phyloP scores from a whole-genome alignment of 768 basidiomycete genomes.

The Gymnopilus junonius region DNA sequence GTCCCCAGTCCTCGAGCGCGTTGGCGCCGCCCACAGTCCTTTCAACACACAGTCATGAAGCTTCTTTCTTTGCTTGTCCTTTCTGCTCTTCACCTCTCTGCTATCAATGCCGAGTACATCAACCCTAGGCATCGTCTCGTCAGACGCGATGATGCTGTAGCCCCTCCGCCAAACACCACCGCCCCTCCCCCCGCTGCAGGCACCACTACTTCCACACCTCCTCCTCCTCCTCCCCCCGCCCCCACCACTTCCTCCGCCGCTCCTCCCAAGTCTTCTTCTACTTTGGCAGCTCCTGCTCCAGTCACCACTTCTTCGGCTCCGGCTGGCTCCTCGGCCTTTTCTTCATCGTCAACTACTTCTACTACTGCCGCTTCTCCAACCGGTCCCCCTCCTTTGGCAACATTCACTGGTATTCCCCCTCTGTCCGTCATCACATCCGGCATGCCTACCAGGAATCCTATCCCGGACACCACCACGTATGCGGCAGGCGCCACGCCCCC shows the following conservation, averaged over 20 bases:
- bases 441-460: conserved; percentile 58
- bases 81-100: conserved; percentile 43
- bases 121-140: conserved; percentile 42
- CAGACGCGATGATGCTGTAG: conserved; percentile 39
- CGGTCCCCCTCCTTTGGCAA: conserved; percentile 51
- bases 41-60: conserved; percentile 44
- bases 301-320: conserved; percentile 18
- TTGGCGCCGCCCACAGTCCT: conserved; percentile 26
- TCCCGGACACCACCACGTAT: conserved; percentile 56
- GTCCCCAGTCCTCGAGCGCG: conserved; percentile 14
- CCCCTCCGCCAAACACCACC: conserved; percentile 18
- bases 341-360: conserved; percentile 1
- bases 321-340: conserved; percentile 3
- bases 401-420: conserved; percentile 56
- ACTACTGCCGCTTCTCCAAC: conserved; percentile 20
- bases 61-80: conserved; percentile 47
- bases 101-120: conserved; percentile 39
- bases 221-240: conserved; percentile 15
- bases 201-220: conserved; percentile 14
- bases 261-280: conserved; percentile 6
- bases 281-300: conserved; percentile 2
- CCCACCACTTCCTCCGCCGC: conserved; percentile 16
- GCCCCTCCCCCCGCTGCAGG: conserved; percentile 12
- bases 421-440: conserved; percentile 63
- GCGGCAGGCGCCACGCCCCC: conserved; percentile 64